Conservation (phyloP, 441 rosid species). For the Corymbia citriodora region DNA sequence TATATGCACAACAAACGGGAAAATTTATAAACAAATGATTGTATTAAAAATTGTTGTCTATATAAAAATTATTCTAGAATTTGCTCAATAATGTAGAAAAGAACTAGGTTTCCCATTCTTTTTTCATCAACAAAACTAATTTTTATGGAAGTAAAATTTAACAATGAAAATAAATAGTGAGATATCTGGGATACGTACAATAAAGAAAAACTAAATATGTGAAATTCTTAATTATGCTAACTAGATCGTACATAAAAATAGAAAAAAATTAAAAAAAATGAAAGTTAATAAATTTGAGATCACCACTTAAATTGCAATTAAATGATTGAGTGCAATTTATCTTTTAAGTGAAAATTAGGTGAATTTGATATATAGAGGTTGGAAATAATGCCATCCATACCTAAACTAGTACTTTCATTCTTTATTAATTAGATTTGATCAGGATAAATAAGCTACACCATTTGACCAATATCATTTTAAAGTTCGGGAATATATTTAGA, state of each 20-base stretch:
- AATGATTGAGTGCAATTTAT: too few species aligned
- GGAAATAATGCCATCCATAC: accelerated
- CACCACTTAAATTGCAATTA: not conserved
- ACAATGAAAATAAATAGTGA: not conserved
- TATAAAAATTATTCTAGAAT: too few species aligned
- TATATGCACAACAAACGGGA: not conserved
- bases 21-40: not conserved
- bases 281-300: not conserved
- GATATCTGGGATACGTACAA: not conserved
- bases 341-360: not conserved
- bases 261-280: too few species aligned
- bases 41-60: too few species aligned
- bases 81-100: too few species aligned
- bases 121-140: too few species aligned
- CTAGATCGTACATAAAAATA: not conserved
- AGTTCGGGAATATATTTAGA: not conserved
- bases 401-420: not conserved
- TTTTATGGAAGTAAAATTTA: not conserved
- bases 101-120: not conserved
- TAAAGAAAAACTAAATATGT: too few species aligned
- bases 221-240: not conserved
- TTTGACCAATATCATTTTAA: not conserved
- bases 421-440: not conserved
- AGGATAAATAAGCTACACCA: not conserved
- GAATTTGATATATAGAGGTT: not conserved